Conservation (phyloP, 2,329 filamentous ascomycete genomes). For the Diaporthe humulicola region DNA sequence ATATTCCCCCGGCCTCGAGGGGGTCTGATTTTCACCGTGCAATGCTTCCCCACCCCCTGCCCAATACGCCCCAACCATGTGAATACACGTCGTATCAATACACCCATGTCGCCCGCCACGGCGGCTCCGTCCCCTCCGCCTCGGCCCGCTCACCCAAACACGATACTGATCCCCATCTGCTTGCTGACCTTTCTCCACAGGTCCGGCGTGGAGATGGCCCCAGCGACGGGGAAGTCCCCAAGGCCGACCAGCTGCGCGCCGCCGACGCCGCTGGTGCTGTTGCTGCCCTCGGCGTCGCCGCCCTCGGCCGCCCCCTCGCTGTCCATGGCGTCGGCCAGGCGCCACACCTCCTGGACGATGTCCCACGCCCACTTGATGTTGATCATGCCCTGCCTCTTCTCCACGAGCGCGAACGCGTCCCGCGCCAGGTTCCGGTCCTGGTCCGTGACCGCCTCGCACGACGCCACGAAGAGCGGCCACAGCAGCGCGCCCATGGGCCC, state of each 20-base stretch:
- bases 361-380: conserved; percentile 74
- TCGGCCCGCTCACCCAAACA: conserved; percentile 63
- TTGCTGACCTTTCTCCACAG: conserved; percentile 70
- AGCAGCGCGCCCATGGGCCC: conserved; percentile 75
- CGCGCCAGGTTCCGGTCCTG: conserved; percentile 66
- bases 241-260: neutral
- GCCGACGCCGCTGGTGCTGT: conserved; percentile 31
- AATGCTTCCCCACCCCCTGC: conserved; percentile 22
- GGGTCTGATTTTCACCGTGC: conserved; percentile 16
- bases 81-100: conserved; percentile 24
- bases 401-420: conserved; percentile 65
- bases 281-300: neutral
- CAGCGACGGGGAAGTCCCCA: neutral
- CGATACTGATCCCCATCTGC: conserved; percentile 70
- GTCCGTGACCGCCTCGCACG: conserved; percentile 67
- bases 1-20: neutral
- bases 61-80: conserved; percentile 21
- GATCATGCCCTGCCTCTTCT: conserved; percentile 72
- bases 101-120: conserved; percentile 4
- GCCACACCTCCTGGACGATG: conserved; percentile 73
- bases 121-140: neutral
- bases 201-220: conserved; percentile 48
- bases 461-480: conserved; percentile 75
- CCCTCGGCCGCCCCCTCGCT: conserved; percentile 34
- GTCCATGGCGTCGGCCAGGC: conserved; percentile 58